Percentiles rank a stretch among this genome's conserved stretches.
These are phyloP conservation scores for Fusarium nurragi DNA, from an alignment of 2,329 filamentous ascomycete species.

Conservation along the genomic window DNA sequence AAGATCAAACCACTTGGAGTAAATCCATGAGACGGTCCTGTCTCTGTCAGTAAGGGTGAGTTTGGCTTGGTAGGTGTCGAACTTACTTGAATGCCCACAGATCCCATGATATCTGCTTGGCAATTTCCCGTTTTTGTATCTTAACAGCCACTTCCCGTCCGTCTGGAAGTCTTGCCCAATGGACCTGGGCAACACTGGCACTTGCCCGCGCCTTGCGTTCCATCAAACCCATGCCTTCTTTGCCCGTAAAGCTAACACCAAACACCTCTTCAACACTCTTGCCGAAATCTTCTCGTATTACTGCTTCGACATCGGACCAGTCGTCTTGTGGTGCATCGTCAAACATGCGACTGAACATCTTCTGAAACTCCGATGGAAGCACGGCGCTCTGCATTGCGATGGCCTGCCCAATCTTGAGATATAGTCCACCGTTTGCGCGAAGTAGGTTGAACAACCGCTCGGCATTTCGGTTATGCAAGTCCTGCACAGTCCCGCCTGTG, in stretches of 20 bases:
- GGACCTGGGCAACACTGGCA: conserved; percentile 95
- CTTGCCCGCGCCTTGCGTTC: conserved; percentile 73
- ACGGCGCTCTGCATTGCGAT: conserved; percentile 98
- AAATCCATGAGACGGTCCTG: conserved; percentile 81
- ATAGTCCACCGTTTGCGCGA: conserved; percentile 87
- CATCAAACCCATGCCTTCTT: conserved; percentile 72
- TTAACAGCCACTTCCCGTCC: conserved; percentile 95
- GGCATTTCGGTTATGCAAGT: conserved; percentile 85
- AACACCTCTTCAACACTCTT: conserved; percentile 89
- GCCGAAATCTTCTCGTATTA: conserved; percentile 90
- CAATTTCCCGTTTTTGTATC: conserved; percentile 95
- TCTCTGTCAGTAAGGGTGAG: conserved; percentile 23
- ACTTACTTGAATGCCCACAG: conserved; percentile 89
- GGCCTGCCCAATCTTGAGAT: conserved; percentile 97
- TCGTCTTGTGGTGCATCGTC: conserved; percentile 95
- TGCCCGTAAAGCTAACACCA: conserved; percentile 81
- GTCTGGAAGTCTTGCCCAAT: conserved; percentile 88
- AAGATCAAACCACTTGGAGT: conserved; percentile 90
- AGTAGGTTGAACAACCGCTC: conserved; percentile 84
- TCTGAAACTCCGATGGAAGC: conserved; percentile 91
- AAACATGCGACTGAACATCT: conserved; percentile 97
- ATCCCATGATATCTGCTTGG: conserved; percentile 91
- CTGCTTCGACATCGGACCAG: conserved; percentile 85
- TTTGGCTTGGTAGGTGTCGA: background rate
- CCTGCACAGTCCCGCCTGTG: conserved; percentile 75